Conservation (phyloP, 768 basidiomycete species). For the Lactifluus volemus region DNA sequence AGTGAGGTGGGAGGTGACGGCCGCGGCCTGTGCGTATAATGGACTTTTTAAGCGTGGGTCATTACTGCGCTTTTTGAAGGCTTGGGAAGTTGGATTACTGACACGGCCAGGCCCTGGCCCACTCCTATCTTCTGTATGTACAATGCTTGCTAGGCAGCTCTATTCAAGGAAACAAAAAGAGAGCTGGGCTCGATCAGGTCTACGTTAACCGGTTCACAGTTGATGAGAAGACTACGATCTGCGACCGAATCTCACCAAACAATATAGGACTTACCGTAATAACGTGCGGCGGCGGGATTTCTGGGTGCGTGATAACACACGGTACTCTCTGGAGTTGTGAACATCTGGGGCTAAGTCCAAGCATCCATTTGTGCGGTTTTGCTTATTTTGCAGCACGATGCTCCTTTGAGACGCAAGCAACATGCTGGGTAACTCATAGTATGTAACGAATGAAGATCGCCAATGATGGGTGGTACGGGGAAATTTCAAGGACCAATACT, state of each 20-base stretch:
- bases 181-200: background rate
- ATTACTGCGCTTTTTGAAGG: background rate
- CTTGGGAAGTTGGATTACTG: background rate
- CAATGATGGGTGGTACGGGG: no score
- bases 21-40: background rate
- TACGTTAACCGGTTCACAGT: background rate
- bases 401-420: background rate
- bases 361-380: background rate
- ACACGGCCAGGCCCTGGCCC: background rate
- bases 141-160: background rate
- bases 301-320: background rate
- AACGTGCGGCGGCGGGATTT: background rate
- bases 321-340: background rate
- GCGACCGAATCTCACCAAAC: background rate
- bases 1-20: background rate
- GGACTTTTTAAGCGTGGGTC: background rate
- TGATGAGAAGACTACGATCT: background rate
- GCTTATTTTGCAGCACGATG: background rate
- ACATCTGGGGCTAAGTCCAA: background rate
- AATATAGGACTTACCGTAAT: background rate
- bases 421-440: background rate
- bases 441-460: background rate
- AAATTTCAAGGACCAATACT: background rate
- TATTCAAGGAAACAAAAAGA: background rate
- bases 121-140: background rate